Evolutionary conservation across 495 filamentous ascomycete species (phyloP), one percentile per base, ranked within the genome.

Genomic region (Darksidea phi): DNA sequence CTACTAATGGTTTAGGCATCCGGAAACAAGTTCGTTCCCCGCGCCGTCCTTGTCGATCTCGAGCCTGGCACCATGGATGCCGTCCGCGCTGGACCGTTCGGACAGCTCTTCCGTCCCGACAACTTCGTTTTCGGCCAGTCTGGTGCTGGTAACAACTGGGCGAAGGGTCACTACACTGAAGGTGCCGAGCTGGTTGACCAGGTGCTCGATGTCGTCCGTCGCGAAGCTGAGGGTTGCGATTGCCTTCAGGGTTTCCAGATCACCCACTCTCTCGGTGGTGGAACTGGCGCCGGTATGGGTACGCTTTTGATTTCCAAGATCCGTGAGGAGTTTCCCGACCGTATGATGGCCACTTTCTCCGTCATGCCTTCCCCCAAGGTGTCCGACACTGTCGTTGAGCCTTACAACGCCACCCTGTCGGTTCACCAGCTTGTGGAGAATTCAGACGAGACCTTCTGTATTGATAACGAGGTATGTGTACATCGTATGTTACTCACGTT

Each of bases 241-340:
- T 99, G 94, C 82, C 90, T 99, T 67, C 94, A 99, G 82, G 94
- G 94, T 78, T 99, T 99, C 87, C 94, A 99, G 84, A 97, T 99
- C 82, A 99, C 94, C 74, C 94, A 99, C 86, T 99, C 94, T 46
- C 90, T 97, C 70, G 94, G 94, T 86, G 94, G 94, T 90, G 94
- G 94, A 87, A 99, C 94, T 73, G 94, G 94, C 88, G 94, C 94
- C 75, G 94, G 94, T 88, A 99, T 99, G 94, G 94, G 94, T 82
- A 99, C 94, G 48, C 85, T 99, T 72, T 78, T 99, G 76, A 97
- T 99, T 85, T 97, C 92, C 80, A 99, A 99, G 89, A 97, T 99
- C 76, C 94, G 94, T 77, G 94, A 99, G 83, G 94, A 99, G 81
- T 99, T 99, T 84, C 94, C 94, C 72, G 94, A 99, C 82, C 92